A percentile compares a stretch with the other conserved stretches of the same genome.
phyloP scores from a whole-genome alignment of 106 monocot species.

The Gastrodia elata region DNA sequence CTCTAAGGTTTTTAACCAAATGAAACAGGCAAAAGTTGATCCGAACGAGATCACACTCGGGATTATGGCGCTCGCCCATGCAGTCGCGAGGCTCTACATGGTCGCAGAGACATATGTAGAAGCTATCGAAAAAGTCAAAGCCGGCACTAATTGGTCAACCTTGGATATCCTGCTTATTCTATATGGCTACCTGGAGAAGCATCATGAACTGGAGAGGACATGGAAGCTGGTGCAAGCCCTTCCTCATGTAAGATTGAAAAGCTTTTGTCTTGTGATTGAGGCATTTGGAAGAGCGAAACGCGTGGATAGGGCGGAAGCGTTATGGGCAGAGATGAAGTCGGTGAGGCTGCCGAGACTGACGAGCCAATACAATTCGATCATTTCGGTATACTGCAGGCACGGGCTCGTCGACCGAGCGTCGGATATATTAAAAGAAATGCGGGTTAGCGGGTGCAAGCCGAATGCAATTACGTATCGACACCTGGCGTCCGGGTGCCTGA shows the following conservation, averaged over 20 bases:
- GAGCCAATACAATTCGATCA: conserved; percentile 69
- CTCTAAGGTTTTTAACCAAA: conserved; percentile 62
- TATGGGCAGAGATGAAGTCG: conserved; percentile 68
- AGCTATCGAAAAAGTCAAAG: conserved; percentile 53
- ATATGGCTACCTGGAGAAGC: conserved; percentile 75
- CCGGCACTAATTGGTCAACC: conserved; percentile 85
- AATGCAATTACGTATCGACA: conserved; percentile 97
- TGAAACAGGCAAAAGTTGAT: conserved; percentile 52
- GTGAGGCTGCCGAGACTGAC: conserved; percentile 21
- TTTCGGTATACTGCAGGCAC: conserved; percentile 69
- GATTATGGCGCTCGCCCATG: conserved; percentile 82
- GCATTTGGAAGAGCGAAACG: conserved; percentile 59
- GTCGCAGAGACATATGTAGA: conserved; percentile 62
- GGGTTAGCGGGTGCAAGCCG: conserved; percentile 51
- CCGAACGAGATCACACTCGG: conserved; percentile 92
- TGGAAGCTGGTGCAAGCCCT: conserved; percentile 57
- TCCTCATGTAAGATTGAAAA: conserved; percentile 66
- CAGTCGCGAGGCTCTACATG: conserved; percentile 63
- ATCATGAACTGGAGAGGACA: conserved; percentile 57
- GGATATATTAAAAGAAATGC: conserved; percentile 64
- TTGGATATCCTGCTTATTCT: conserved; percentile 77
- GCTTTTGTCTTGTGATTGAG: conserved; percentile 66
- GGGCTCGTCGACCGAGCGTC: conserved; percentile 65
- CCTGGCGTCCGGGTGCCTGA: conserved; percentile 75
- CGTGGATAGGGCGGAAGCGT: conserved; percentile 53